These are phyloP conservation scores for Diaporthe citri DNA, from an alignment of 2,329 filamentous ascomycete species.

Conservation along the genomic window DNA sequence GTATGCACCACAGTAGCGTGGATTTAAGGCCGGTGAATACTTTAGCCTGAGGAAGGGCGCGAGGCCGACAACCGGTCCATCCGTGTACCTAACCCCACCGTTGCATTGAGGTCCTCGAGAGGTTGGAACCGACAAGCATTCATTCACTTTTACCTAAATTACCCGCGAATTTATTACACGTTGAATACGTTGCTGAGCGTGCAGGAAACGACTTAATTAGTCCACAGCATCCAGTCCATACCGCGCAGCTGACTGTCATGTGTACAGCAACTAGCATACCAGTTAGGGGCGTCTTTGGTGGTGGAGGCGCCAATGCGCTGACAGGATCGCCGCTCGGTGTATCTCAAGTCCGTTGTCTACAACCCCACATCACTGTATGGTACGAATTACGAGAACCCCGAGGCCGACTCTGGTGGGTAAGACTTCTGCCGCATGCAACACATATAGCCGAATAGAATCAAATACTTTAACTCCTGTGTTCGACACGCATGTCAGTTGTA, in stretches of 20 bases:
- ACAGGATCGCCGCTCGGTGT: neutral
- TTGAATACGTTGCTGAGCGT: neutral
- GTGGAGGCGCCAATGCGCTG: neutral
- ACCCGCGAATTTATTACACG: neutral
- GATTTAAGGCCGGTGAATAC: neutral
- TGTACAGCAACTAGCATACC: neutral
- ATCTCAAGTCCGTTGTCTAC: neutral
- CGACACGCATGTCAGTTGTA: neutral
- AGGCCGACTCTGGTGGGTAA: neutral
- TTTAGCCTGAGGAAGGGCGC: neutral
- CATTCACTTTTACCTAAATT: neutral
- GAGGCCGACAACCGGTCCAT: conserved; percentile 11
- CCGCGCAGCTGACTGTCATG: too few relatives aligned
- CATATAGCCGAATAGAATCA: neutral
- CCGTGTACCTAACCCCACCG: neutral
- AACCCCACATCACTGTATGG: neutral
- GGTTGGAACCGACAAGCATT: neutral
- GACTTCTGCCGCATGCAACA: neutral
- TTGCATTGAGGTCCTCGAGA: neutral
- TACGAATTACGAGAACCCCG: neutral
- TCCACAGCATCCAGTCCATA: too few relatives aligned
- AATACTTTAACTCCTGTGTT: neutral
- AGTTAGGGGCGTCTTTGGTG: too few relatives aligned
- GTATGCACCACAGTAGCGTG: neutral
- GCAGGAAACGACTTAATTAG: neutral